Percentiles rank a stretch among this genome's conserved stretches.
These are phyloP conservation scores for Neonectria coccinea DNA, from an alignment of 2,329 filamentous ascomycete genomes.

Conservation along the genomic window DNA sequence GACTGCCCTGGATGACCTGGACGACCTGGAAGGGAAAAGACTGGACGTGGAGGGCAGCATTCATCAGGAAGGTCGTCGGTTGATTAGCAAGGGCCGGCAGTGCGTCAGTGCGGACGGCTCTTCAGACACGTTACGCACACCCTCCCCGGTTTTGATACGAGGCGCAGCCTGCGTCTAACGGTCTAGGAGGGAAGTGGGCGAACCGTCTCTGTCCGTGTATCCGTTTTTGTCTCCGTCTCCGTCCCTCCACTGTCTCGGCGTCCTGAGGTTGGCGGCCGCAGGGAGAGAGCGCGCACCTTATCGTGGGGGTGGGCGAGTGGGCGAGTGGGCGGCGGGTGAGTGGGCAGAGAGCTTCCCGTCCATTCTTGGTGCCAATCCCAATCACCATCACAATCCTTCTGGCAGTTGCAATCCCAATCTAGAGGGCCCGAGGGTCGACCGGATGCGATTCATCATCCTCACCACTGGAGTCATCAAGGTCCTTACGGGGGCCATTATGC, in stretches of 20 bases:
- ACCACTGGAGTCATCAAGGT: constrained; percentile 1
- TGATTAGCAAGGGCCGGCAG: constrained; percentile 18
- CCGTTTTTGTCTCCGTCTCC: constrained; percentile 4
- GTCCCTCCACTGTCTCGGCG: constrained; percentile 24
- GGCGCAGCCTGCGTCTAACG: constrained; percentile 34
- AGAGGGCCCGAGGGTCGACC: background rate
- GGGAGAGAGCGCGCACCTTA: constrained; percentile 34
- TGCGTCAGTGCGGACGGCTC: constrained; percentile 36
- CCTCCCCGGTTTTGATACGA: constrained; percentile 35
- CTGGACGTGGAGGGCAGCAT: background rate
- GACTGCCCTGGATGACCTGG: constrained; percentile 4
- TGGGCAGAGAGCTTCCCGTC: constrained; percentile 2
- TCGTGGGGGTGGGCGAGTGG: constrained; percentile 1
- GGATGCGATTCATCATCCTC: constrained; percentile 23
- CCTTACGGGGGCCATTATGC: constrained; percentile 10
- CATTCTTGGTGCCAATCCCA: constrained; percentile 3
- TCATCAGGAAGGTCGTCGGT: background rate
- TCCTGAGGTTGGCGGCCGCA: constrained; percentile 46
- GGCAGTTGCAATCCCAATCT: background rate
- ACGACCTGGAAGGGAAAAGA: background rate
- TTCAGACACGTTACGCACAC: constrained; percentile 29
- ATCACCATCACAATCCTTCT: background rate
- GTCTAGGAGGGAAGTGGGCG: constrained; percentile 31
- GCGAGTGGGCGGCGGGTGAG: background rate
- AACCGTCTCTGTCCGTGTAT: constrained; percentile 15